Conservation (phyloP, 768 basidiomycete species). For the Auriscalpium microsporum region DNA sequence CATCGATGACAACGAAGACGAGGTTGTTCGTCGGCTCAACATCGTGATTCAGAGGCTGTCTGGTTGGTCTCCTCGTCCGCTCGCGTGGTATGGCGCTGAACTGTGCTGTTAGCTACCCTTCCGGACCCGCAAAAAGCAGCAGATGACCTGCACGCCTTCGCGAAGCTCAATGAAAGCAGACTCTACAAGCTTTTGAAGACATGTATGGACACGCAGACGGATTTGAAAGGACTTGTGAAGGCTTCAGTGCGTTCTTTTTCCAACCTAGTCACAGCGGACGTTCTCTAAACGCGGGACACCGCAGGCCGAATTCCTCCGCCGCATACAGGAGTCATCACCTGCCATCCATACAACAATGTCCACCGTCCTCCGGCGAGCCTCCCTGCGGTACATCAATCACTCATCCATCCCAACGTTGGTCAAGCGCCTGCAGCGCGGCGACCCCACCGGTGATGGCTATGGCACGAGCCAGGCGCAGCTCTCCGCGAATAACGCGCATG, state of each 20-base stretch:
- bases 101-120: conserved; percentile 34
- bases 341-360: conserved; percentile 60
- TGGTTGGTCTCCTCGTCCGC: conserved; percentile 33
- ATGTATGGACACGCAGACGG: conserved; percentile 77
- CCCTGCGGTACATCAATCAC: conserved; percentile 70
- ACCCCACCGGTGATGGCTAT: conserved; percentile 23
- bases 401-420: conserved; percentile 80
- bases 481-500: conserved; percentile 40
- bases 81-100: neutral
- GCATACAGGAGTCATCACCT: conserved; percentile 63
- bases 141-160: conserved; percentile 77
- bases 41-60: conserved; percentile 49
- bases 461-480: conserved; percentile 28
- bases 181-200: conserved; percentile 79
- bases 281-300: conserved; percentile 20
- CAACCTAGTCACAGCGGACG: neutral
- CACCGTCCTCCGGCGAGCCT: conserved; percentile 58
- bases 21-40: conserved; percentile 46
- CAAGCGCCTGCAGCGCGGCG: conserved; percentile 49
- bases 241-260: conserved; percentile 43
- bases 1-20: conserved; percentile 76
- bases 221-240: conserved; percentile 74
- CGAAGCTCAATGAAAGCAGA: conserved; percentile 77
- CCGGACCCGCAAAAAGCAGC: conserved; percentile 65
- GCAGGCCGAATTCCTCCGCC: conserved; percentile 64